Base-by-base conservation (phyloP, 306 rosid genomes). In the Heteromeles arbutifolia region DNA sequence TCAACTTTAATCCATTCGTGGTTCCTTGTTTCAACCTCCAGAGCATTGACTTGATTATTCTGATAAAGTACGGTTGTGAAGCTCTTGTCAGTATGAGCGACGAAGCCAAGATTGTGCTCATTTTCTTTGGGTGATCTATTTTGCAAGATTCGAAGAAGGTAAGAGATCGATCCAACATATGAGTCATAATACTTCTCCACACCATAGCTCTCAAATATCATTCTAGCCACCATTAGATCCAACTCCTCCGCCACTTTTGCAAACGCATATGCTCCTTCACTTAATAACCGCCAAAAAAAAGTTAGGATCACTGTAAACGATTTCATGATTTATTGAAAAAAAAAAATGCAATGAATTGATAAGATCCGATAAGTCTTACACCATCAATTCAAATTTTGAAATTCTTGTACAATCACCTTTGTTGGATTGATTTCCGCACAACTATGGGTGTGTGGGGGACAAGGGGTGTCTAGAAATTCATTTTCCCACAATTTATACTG, bases 21-120 rank as follows among this genome's bases (percentile, higher is more conserved):
- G 89, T 85, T 81, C 87, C 85, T 88, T 3, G 90, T 84, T 81
- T 92, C 85, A 13, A 92, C 85, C 82, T 84, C 82, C 69, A 92
- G 84, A 43, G 87, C 98, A 59, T 88, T 84, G 34, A 85, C 77
- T 19, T 87, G 87, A 53, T 90, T 86, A 43, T 90, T 86, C 74
- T 92, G 98, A 52, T 87, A 82, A 80, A 92, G 90, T 65, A 90
- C 78, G 70, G 98, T 88, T 29, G 92, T 90, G 89, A 90, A 92
- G 83, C 94, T 92, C 82, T 90, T 92, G 77, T 92, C 98, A 3
- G 94, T 92, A 74, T 92, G 98, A 66, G 87, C 22, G 4, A 87
- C 85, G 21, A 92, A 86, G 7, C 86, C 91, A 48, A 90, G 76
- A 62, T 76, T 81, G 61, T 88, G 79, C 53, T 88, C 75, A 4